phyloP scores from a whole-genome alignment of 306 rosid genomes.

The Comarum palustre region DNA sequence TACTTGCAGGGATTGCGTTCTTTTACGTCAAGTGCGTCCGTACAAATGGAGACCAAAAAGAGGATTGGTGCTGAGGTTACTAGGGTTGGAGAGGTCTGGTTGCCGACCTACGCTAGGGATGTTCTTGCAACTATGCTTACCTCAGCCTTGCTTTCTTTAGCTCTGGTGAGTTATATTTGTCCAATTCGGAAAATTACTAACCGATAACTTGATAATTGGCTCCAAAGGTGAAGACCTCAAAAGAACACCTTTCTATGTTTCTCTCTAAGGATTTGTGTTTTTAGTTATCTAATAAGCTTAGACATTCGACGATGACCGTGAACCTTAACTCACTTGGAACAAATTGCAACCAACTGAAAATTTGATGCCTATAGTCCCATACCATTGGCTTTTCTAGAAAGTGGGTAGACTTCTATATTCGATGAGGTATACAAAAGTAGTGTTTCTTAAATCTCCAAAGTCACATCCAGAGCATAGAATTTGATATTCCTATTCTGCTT shows the following conservation, averaged over 20 bases:
- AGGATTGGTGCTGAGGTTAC: background rate
- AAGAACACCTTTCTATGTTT: no score
- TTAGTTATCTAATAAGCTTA: no score
- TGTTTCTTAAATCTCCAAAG: background rate
- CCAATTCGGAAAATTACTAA: background rate
- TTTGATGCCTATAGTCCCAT: no score
- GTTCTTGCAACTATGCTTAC: conserved; percentile 28
- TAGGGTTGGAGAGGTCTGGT: conserved; percentile 16
- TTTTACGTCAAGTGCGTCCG: conserved; percentile 16
- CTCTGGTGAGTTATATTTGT: conserved; percentile 21
- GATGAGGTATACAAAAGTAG: background rate
- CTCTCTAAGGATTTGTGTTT: no score
- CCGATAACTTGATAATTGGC: no score
- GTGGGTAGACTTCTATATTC: background rate
- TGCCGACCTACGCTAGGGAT: conserved; percentile 34
- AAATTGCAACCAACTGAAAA: no score
- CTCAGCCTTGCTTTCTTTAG: conserved; percentile 19
- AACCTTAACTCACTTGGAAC: no score
- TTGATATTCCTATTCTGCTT: no score
- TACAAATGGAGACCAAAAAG: conserved; percentile 41
- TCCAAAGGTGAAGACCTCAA: no score
- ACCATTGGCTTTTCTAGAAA: background rate
- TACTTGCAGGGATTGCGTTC: conserved; percentile 14
- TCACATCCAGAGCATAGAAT: no score
- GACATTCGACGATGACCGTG: no score